Evolutionary conservation across 371 early-diverging fungal genomes (phyloP), one percentile per base, ranked within the genome.

Genomic region (Fennellomyces sp.): DNA sequence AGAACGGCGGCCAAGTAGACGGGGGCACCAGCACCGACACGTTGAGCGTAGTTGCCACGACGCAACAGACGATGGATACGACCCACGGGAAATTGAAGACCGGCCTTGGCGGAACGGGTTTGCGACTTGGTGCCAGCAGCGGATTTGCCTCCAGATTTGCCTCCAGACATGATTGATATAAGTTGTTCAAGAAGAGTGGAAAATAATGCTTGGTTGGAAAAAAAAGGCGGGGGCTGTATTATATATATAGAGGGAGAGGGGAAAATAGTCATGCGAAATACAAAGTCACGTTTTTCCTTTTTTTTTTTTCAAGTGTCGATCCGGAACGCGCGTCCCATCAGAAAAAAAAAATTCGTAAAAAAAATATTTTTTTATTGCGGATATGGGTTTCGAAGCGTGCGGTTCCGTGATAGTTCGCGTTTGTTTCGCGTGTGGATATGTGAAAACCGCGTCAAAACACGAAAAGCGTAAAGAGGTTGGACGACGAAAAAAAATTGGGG

Each of bases 41-140:
- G 91, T 72, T 89, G 91, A 64, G 94, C 93, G 74, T 94, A 94
- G 89, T 93, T 94, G 60, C 94, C 94, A 80, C 90, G 90, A 73
- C 94, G 89, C 61, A 96, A 84, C 58, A 90, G 87, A 86, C 94
- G 91, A 82, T 95, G 94, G 71, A 96, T 89, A 91, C 95, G 93
- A 72, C 93, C 94, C 64, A 93, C 93, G 63, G 96, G 96, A 88
- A 93, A 94, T 75, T 93, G 91, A 65, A 91, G 89, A 75, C 92
- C 92, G 63, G 92, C 91, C 76, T 89, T 88, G 65, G 85, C 68
- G 27, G 93, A 93, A 65, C 89, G 77, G 56, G 81, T 72, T 63
- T 76, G 82, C 64, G 79, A 72, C 66, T 76, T 70, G 68, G 79
- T 54, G 54, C 78, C 80, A 65, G 82, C 75, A 72, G 82, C 80